Base-by-base conservation (phyloP, 208 protist species). In the Porcisia hertigi region DNA sequence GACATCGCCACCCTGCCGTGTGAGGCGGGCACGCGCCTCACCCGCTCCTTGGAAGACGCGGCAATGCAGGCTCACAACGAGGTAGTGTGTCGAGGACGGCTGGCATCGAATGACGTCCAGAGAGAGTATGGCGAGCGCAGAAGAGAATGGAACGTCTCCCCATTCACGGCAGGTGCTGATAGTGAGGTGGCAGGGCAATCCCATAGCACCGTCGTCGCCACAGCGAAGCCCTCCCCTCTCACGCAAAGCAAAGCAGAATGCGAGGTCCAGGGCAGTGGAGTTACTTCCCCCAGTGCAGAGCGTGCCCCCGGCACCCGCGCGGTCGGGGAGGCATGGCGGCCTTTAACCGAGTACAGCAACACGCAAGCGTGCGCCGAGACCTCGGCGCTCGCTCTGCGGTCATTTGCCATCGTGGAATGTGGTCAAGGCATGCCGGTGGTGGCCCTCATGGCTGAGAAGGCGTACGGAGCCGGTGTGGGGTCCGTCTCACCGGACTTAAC, bases 381-480 rank as follows among this genome's bases (percentile, higher is more conserved):
- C 23, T 73, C 74, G 23, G 52, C 54, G 41, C 55, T 39, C 14
- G 43, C 66, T 7, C 74, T 78, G 74, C 66, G 47, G 2, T 55
- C 34, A 1, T 78, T 78, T 55, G 45, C 66, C 41, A 43, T 66
- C 45, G 52, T 57, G 66, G 41, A 73, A 25, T 57, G 79, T 18
- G 49, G 79, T 23, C 79, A 83, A 69, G 45, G 60, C 23, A 62
- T 66, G 53, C 74, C 79, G 66, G 20, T 63, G 39, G 36, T 83
- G 25, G 64, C 73, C n/a, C 57, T 65, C 47, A 55, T 79, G 1
- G 74, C 67, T 6, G 79, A 83, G 64, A 75, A 49, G 34, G 66
- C 60, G n/a, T 73, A 45, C 67, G 41, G 9, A 25, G 79, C 52
- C 6, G 39, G 47, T 20, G 18, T 18, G 3, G 34, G 20, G 59